A percentile compares a stretch with the other conserved stretches of the same genome.
These are phyloP conservation scores for Oleoguttula mirabilis DNA, from an alignment of 495 filamentous ascomycete genomes.

Conservation along the genomic window DNA sequence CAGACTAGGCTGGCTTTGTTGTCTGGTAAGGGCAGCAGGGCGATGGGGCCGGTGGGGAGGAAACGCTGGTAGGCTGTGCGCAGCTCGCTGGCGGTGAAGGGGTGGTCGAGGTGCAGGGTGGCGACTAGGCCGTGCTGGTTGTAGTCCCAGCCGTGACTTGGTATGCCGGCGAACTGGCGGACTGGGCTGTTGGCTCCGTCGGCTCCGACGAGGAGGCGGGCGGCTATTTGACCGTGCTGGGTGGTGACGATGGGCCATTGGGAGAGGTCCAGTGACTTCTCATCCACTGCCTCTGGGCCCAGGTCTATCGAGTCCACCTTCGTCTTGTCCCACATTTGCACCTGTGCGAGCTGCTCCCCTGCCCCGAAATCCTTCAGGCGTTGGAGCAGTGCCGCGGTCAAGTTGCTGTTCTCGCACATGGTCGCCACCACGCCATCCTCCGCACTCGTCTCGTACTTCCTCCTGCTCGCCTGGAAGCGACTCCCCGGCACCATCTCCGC, in stretches of 20 bases:
- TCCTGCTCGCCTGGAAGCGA: conserved; percentile 7
- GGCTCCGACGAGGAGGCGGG: conserved; percentile 79
- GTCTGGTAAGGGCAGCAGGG: conserved; percentile 80
- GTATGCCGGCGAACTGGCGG: conserved; percentile 74
- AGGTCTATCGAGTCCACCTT: conserved; percentile 65
- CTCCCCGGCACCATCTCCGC: conserved; percentile 18
- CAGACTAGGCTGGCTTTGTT: conserved; percentile 79
- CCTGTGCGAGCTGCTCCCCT: conserved; percentile 3
- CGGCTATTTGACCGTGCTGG: conserved; percentile 49
- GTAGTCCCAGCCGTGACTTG: conserved; percentile 86
- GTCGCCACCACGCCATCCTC: conserved; percentile 60
- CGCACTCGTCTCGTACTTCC: conserved; percentile 3
- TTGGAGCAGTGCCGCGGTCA: conserved; percentile 60
- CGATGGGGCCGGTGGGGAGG: conserved; percentile 80
- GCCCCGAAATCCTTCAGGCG: conserved; percentile 55
- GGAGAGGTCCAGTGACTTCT: conserved; percentile 48
- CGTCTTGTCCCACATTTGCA: conserved; percentile 60
- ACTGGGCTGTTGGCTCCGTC: conserved; percentile 94
- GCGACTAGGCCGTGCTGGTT: conserved; percentile 81
- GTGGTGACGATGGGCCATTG: conserved; percentile 78
- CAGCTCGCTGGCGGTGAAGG: conserved; percentile 39
- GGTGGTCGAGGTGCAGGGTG: conserved; percentile 54
- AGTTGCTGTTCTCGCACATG: conserved; percentile 92
- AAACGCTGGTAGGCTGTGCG: conserved; percentile 92
- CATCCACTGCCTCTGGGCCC: conserved; percentile 48